Evolutionary conservation across 2,329 filamentous ascomycete species (phyloP).

Genomic region (Hypoxylon sp.): DNA sequence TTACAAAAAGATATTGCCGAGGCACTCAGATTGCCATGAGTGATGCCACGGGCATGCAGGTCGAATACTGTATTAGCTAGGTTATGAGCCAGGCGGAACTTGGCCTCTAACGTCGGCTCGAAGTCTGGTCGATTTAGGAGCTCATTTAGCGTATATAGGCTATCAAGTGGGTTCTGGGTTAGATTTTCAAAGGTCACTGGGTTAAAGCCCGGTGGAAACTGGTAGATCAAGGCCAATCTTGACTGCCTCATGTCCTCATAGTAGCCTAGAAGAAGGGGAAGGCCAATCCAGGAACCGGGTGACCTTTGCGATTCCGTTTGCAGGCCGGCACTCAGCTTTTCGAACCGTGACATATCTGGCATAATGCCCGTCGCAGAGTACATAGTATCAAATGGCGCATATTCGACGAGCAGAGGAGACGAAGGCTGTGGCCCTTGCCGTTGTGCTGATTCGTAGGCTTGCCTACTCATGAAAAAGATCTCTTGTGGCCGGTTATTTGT

Average conservation of each 20-base stretch:
- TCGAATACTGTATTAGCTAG: constrained; percentile 77
- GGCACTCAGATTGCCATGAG: constrained; percentile 74
- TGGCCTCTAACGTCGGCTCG: constrained; percentile 76
- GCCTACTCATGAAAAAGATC: constrained; percentile 61
- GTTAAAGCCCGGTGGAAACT: constrained; percentile 72
- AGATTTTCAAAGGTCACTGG: constrained; percentile 62
- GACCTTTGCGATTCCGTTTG: constrained; percentile 62
- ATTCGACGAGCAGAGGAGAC: constrained; percentile 73
- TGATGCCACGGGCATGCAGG: constrained; percentile 73
- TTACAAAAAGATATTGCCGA: constrained; percentile 73
- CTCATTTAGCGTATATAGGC: constrained; percentile 62
- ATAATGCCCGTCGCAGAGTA: constrained; percentile 69
- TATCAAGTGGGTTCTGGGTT: constrained; percentile 60
- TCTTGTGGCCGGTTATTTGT: constrained; percentile 51
- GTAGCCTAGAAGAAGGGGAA: constrained; percentile 71
- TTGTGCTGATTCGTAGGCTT: constrained; percentile 60
- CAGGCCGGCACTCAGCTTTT: constrained; percentile 67
- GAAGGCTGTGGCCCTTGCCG: constrained; percentile 56
- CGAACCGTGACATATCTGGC: constrained; percentile 71
- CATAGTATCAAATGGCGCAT: constrained; percentile 70
- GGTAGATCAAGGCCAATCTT: constrained; percentile 77
- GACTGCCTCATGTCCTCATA: constrained; percentile 78
- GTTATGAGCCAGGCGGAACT: constrained; percentile 78
- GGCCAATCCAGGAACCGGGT: constrained; percentile 66
- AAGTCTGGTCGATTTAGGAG: constrained; percentile 61